These are phyloP conservation scores for Pichia sp. DNA, from an alignment of 1,139 yeast species.

Conservation along the genomic window DNA sequence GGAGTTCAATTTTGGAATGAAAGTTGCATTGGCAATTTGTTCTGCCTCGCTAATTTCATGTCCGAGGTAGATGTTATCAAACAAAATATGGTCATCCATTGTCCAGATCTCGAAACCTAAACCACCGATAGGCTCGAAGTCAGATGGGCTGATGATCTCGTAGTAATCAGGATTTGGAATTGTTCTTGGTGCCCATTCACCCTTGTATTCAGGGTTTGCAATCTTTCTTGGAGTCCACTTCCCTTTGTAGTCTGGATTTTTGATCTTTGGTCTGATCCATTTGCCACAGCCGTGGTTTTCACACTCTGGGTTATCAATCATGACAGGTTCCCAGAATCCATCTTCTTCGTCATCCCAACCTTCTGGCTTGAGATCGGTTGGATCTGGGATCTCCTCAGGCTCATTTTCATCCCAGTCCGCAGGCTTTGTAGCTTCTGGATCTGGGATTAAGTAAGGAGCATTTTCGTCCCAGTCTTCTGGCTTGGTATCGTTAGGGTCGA, in stretches of 20 bases:
- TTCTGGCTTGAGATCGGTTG: conserved; percentile 59
- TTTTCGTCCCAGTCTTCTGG: conserved; percentile 83
- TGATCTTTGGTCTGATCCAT: conserved; percentile 60
- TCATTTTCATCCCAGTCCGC: conserved; percentile 72
- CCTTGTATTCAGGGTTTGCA: conserved; percentile 71
- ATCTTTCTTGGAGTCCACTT: conserved; percentile 69
- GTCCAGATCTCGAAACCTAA: conserved; percentile 91
- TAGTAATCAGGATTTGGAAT: conserved; percentile 67
- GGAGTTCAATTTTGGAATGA: conserved; percentile 52
- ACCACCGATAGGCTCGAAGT: conserved; percentile 69
- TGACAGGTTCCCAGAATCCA: conserved; percentile 75
- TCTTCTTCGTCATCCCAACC: conserved; percentile 88
- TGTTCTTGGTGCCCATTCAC: conserved; percentile 69
- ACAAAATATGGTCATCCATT: conserved; percentile 67
- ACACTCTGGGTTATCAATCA: conserved; percentile 71
- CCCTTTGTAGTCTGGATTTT: conserved; percentile 70
- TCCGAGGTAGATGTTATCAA: conserved; percentile 83
- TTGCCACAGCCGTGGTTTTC: conserved; percentile 69
- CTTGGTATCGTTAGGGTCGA: conserved; percentile 62
- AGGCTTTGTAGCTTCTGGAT: conserved; percentile 65
- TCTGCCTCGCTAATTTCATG: conserved; percentile 82
- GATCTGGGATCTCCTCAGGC: conserved; percentile 57
- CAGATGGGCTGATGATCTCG: conserved; percentile 55
- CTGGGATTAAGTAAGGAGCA: conserved; percentile 56
- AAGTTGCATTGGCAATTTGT: conserved; percentile 71